These are phyloP conservation scores for Auriscalpium microsporum DNA, from an alignment of 768 basidiomycete genomes.

Conservation along the genomic window DNA sequence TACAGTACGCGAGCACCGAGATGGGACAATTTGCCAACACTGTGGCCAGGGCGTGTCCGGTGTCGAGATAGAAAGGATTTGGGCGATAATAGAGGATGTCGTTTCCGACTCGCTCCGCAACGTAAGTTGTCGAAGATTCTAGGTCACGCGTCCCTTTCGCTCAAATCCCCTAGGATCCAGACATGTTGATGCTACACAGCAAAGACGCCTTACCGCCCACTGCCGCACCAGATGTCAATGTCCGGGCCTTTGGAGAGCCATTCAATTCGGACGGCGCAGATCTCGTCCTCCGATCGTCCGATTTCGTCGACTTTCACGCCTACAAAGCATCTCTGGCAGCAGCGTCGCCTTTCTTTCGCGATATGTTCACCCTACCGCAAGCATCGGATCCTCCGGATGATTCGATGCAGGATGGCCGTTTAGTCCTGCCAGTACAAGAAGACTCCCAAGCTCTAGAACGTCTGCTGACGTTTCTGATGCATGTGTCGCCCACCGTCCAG, in stretches of 20 bases:
- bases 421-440: neutral
- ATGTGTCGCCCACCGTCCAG: neutral
- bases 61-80: too few relatives aligned
- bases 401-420: neutral
- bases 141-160: too few relatives aligned
- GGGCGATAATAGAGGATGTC: too few relatives aligned
- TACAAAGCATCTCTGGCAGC: conserved; percentile 7
- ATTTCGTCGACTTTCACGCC: conserved; percentile 8
- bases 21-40: too few relatives aligned
- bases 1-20: too few relatives aligned
- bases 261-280: conserved; percentile 7
- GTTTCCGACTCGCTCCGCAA: too few relatives aligned
- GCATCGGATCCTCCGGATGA: neutral
- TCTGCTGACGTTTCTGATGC: neutral
- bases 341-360: conserved; percentile 7
- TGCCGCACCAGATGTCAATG: too few relatives aligned
- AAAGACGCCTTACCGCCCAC: too few relatives aligned
- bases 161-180: too few relatives aligned
- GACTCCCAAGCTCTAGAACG: neutral
- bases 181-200: too few relatives aligned
- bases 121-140: too few relatives aligned
- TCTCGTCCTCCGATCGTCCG: conserved; percentile 9
- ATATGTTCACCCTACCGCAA: conserved; percentile 3
- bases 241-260: neutral
- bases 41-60: too few relatives aligned